Base-by-base conservation (phyloP, 257 asterid species). In the Solanum bulbocastanum region DNA sequence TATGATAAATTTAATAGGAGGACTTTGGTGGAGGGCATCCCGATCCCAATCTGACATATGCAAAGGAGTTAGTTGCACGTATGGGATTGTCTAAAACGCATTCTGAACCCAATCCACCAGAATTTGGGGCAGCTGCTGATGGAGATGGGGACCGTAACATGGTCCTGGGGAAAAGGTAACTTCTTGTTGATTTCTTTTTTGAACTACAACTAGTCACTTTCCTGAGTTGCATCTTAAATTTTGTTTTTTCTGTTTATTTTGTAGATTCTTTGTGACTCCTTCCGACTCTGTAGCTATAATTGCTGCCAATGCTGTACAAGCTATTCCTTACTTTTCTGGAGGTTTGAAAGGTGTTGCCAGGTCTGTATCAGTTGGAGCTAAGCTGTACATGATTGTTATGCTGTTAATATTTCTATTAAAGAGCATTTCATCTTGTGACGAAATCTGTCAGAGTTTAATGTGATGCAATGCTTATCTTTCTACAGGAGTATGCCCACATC, bases 21-120 rank as follows among this genome's bases (percentile, higher is more conserved):
- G 99, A 97, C 90, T 97, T 97, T 90, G 99, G 99, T 88, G 99
- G 99, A 90, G 99, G 99, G 32, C 99, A 97, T 91, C 99, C 99
- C 6, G 99, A 97, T 95, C 99, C 99, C 75, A 97, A 97, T 89
- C 96, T 97, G 88, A 97, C 99, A 46, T 97, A 97, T 87, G 99
- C 99, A 66, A 97, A 96, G 90, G 99, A 96, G 92, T 90, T 97
- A 89, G 99, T 97, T 89, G 96, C 96, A 72, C 93, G 99, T 71
- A 97, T 97, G 99, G 99, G 99, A 83, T 89, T 97, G 92, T 92
- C 98, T 13, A 96, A 95, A 93, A 87, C 95, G 42, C 83, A 89
- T 83, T 83, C 92, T 79, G 98, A 90, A 81, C 87, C 92, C 81
- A 94, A 97, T 81, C 99, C 99, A 76, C 99, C 99, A 37, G 99